Evolutionary conservation across 768 basidiomycete species (phyloP).

Genomic region (Termitomyces sp.): DNA sequence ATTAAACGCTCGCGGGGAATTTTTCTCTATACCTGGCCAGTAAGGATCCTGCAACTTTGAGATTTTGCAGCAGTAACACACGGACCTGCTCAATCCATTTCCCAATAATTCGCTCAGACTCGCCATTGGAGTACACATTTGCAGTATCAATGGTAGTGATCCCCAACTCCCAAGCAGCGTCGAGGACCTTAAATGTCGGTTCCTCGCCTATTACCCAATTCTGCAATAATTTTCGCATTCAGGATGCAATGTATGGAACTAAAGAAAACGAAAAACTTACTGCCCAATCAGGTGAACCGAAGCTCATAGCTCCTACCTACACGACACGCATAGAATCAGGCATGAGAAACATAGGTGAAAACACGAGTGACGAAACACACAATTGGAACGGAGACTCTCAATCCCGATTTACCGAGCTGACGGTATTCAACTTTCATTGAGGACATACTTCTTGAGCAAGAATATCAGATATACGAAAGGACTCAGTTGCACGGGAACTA

Average conservation of each 20-base stretch:
- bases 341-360: neutral
- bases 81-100: constrained; percentile 32
- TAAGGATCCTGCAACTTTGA: constrained; percentile 11
- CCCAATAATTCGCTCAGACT: constrained; percentile 36
- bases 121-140: constrained; percentile 32
- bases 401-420: constrained; percentile 10
- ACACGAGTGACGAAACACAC: neutral
- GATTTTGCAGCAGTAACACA: neutral
- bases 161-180: constrained; percentile 37
- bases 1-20: constrained; percentile 12
- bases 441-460: neutral
- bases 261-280: neutral
- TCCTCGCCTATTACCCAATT: constrained; percentile 48
- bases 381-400: constrained; percentile 12
- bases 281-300: constrained; percentile 10
- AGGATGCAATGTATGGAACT: constrained; percentile 16
- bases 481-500: neutral
- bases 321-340: no score
- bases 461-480: no score
- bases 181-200: constrained; percentile 37
- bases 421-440: constrained; percentile 10
- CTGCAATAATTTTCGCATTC: constrained; percentile 11
- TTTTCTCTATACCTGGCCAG: neutral
- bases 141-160: constrained; percentile 35
- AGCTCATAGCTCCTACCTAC: constrained; percentile 13